Percentiles rank a stretch among this genome's conserved stretches.
Evolutionary conservation across 352 stramenopile species (phyloP).

Genomic region (Phytopythium helicoides): DNA sequence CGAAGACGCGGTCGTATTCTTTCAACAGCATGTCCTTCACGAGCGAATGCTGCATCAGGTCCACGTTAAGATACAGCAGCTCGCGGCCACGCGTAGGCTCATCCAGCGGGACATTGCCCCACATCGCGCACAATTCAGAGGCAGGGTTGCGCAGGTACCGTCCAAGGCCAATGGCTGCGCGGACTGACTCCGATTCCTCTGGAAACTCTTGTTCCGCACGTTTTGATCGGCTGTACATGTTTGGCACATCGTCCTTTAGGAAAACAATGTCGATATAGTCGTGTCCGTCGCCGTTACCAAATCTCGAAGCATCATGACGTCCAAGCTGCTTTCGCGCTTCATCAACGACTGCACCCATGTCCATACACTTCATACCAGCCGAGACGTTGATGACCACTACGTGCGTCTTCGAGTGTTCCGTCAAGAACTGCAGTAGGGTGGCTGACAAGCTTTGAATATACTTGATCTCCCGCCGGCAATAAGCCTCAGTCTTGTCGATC

Average conservation of each 20-base stretch:
- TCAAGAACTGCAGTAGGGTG: slow-evolving; percentile 78
- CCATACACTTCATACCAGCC: slow-evolving; percentile 88
- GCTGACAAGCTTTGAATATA: slow-evolving; percentile 74
- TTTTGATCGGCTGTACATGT: slow-evolving; percentile 87
- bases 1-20: slow-evolving; percentile 86
- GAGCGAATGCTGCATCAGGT: slow-evolving; percentile 84
- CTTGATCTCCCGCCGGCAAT: slow-evolving; percentile 74
- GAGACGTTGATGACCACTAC: slow-evolving; percentile 89
- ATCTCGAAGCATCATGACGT: slow-evolving; percentile 63
- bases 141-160: slow-evolving; percentile 84
- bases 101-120: slow-evolving; percentile 77
- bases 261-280: slow-evolving; percentile 89
- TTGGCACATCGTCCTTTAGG: slow-evolving; percentile 85
- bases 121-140: slow-evolving; percentile 85
- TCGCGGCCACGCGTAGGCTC: slow-evolving; percentile 78
- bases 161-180: slow-evolving; percentile 71
- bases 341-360: slow-evolving; percentile 87
- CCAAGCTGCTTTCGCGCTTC: slow-evolving; percentile 73
- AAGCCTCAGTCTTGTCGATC: slow-evolving; percentile 84
- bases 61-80: slow-evolving; percentile 82
- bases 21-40: slow-evolving; percentile 83
- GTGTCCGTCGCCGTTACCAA: slow-evolving; percentile 70
- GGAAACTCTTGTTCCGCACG: slow-evolving; percentile 81
- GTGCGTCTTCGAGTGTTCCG: slow-evolving; percentile 76
- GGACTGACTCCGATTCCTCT: slow-evolving; percentile 79